A percentile compares a stretch with the other conserved stretches of the same genome.
phyloP scores from a whole-genome alignment of 2,329 filamentous ascomycete genomes.

The Ascochyta lentis region DNA sequence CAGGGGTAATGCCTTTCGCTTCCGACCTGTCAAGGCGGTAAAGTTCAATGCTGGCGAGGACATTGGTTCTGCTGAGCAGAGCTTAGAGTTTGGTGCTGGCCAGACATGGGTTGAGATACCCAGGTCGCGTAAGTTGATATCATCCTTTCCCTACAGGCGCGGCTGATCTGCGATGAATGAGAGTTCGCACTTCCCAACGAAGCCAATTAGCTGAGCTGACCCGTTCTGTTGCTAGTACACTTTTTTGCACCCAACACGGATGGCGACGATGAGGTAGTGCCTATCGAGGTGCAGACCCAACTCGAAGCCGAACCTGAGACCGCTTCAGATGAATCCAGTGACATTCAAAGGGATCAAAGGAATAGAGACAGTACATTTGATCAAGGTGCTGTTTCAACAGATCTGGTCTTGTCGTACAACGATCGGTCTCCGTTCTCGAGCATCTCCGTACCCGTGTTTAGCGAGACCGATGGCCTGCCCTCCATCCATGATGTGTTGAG shows the following conservation, averaged over 20 bases:
- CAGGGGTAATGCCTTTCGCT: constrained; percentile 40
- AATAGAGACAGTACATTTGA: constrained; percentile 2
- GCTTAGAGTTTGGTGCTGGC: constrained; percentile 31
- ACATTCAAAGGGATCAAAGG: not conserved
- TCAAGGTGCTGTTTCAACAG: constrained; percentile 1
- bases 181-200: not conserved
- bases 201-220: constrained; percentile 9
- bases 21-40: constrained; percentile 38
- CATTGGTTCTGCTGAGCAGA: constrained; percentile 39
- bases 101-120: constrained; percentile 41
- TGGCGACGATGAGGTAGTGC: constrained; percentile 27
- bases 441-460: constrained; percentile 17
- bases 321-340: constrained; percentile 19
- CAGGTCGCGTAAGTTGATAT: constrained; percentile 25
- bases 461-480: constrained; percentile 20
- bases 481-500: constrained; percentile 28
- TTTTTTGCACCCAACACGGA: constrained; percentile 40
- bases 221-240: constrained; percentile 25
- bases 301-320: constrained; percentile 16
- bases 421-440: constrained; percentile 15
- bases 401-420: constrained; percentile 16
- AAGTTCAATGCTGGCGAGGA: constrained; percentile 44
- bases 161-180: not conserved
- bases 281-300: constrained; percentile 16
- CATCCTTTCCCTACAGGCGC: not conserved